Conservation (phyloP, 352 stramenopile genomes). For the Elongisporangium undulatum region DNA sequence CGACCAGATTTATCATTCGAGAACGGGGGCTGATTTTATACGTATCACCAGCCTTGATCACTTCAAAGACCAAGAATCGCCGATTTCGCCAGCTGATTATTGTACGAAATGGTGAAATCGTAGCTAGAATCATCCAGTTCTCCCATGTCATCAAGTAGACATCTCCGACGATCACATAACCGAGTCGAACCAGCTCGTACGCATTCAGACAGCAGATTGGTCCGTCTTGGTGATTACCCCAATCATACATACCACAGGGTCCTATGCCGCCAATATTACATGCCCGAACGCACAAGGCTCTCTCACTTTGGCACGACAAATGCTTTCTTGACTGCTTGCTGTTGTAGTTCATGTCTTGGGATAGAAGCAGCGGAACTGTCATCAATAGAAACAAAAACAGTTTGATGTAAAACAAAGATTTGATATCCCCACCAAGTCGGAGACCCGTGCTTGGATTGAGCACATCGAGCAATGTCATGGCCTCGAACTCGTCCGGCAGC, state of each 20-base stretch:
- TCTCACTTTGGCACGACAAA: neutral
- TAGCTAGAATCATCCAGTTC: constrained; percentile 12
- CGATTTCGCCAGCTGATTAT: too few relatives aligned
- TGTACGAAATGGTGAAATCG: constrained; percentile 8
- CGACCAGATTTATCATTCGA: too few relatives aligned
- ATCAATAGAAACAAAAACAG: constrained; percentile 10
- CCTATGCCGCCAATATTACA: neutral
- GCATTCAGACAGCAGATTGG: constrained; percentile 5
- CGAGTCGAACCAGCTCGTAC: constrained; percentile 21
- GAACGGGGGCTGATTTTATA: too few relatives aligned
- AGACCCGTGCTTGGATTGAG: neutral
- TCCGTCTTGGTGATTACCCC: too few relatives aligned
- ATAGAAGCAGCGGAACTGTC: neutral
- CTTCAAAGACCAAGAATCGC: too few relatives aligned
- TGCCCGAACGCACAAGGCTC: neutral
- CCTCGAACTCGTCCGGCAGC: constrained; percentile 3
- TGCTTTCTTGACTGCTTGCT: neutral
- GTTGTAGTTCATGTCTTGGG: neutral
- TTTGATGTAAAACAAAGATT: constrained; percentile 16
- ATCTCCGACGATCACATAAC: constrained; percentile 17
- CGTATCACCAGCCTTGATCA: too few relatives aligned
- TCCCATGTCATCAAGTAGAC: constrained; percentile 13
- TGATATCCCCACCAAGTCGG: constrained; percentile 14
- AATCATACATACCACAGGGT: neutral
- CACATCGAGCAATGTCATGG: neutral